Conservation (phyloP, 2,329 filamentous ascomycete genomes). For the Ophiostoma pallidulum region DNA sequence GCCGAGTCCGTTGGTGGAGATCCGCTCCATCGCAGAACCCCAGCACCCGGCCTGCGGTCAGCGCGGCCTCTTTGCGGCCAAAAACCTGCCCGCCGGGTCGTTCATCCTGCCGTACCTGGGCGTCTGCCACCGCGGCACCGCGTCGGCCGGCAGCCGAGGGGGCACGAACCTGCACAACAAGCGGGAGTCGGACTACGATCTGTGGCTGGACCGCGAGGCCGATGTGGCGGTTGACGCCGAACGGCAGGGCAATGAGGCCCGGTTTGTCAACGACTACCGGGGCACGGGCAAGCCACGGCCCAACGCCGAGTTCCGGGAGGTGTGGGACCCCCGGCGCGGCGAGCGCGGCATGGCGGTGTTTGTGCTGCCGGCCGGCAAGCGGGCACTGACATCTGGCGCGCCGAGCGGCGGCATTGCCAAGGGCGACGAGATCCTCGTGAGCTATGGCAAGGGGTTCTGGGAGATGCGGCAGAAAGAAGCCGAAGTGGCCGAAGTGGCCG, state of each 20-base stretch:
- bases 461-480: constrained; percentile 34
- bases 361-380: constrained; percentile 39
- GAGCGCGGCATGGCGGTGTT: constrained; percentile 50
- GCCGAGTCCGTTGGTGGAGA: constrained; percentile 42
- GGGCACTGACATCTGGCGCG: constrained; percentile 10
- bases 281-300: constrained; percentile 39
- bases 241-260: constrained; percentile 49
- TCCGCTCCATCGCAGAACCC: constrained; percentile 41
- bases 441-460: constrained; percentile 62
- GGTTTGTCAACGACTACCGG: constrained; percentile 59
- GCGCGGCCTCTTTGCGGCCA: constrained; percentile 49
- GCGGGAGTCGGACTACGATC: constrained; percentile 50
- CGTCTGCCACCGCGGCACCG: constrained; percentile 38
- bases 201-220: constrained; percentile 50
- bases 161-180: constrained; percentile 26
- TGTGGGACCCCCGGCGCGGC: constrained; percentile 43
- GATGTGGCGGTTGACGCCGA: constrained; percentile 53
- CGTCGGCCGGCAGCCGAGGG: constrained; percentile 19
- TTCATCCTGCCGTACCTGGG: constrained; percentile 56
- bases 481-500: not conserved
- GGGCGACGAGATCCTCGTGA: constrained; percentile 56
- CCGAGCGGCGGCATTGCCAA: constrained; percentile 33
- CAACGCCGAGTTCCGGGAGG: constrained; percentile 51
- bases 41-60: constrained; percentile 50
- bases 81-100: constrained; percentile 41